These are phyloP conservation scores for Fusarium secorum DNA, from an alignment of 2,329 filamentous ascomycete genomes.

Conservation along the genomic window DNA sequence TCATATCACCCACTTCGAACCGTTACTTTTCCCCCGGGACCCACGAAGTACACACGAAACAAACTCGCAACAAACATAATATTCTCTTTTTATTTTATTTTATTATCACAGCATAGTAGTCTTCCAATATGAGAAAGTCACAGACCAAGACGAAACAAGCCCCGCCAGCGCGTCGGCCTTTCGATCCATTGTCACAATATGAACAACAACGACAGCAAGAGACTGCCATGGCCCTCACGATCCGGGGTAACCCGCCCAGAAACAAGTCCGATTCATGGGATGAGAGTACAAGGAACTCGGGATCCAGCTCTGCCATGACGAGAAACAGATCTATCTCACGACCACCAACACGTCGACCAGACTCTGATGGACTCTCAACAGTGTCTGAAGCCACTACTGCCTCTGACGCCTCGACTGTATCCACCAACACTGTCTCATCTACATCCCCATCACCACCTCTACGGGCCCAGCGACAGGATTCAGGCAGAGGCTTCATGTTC, in stretches of 20 bases:
- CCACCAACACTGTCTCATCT: slow-evolving; percentile 5
- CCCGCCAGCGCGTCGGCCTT: slow-evolving; percentile 20
- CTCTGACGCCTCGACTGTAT: slow-evolving; percentile 13
- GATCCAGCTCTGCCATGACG: slow-evolving; percentile 20
- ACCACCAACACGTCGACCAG: slow-evolving; percentile 27
- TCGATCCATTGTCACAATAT: slow-evolving; percentile 30
- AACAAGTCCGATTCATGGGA: slow-evolving; percentile 32
- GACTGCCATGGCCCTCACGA: slow-evolving; percentile 38
- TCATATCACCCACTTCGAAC: slow-evolving; percentile 14
- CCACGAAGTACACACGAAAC: slow-evolving; percentile 20
- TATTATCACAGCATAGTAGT: background rate
- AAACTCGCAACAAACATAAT: slow-evolving; percentile 16
- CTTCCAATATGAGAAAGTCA: slow-evolving; percentile 32
- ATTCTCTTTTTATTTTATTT: background rate
- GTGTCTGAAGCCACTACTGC: slow-evolving; percentile 37
- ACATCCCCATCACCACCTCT: slow-evolving; percentile 5
- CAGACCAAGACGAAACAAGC: slow-evolving; percentile 22
- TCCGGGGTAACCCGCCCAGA: slow-evolving; percentile 37
- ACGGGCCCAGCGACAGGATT: slow-evolving; percentile 7
- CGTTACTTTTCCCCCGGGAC: background rate
- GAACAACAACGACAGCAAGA: slow-evolving; percentile 36
- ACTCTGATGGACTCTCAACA: slow-evolving; percentile 37
- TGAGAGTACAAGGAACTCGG: slow-evolving; percentile 22
- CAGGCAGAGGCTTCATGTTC: slow-evolving; percentile 33
- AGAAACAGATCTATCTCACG: slow-evolving; percentile 35